Base-by-base conservation (phyloP, 441 rosid genomes). In the Populus trichocarpa region DNA sequence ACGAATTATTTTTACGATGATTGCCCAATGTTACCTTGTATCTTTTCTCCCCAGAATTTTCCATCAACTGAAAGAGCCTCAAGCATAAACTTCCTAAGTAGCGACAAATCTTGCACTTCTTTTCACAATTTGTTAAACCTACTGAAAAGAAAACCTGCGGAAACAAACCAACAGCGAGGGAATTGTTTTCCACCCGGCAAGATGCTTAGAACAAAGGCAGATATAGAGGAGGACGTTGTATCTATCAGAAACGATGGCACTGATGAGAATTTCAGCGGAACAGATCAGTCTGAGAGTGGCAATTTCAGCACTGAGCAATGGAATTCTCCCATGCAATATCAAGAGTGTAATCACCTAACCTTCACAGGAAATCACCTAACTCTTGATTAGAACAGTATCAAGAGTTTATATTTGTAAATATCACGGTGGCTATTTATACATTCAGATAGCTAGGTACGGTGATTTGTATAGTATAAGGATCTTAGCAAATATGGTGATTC, bases 1-100 rank as follows among this genome's bases (percentile, higher is more conserved):
- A 69, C 61, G 25, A 83, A 78, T 80, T 82, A 84, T 69, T 75
- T 86, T n/a, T 83, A 83, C 84, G 80, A 84, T 70, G 88, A 86
- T 57, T 86, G 82, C 77, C 85, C 75, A 20, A 76, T 82, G 81
- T 75, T 85, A 33, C 87, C 90, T 53, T 73, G 80, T 66, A 16
- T 86, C 40, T 85, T 83, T 64, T 80, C 84, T 11, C 77, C 84
- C 61, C 86, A 79, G 71, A 73, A 70, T 22, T 81, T 83, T 42
- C 69, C 88, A 6, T 81, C 80, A 64, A 50, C 38, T 7, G 79
- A 82, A 46, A 63, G 75, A 70, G 72, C 76, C 63, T 78, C 88
- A 40, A 73, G 73, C 66, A 57, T 77, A 22, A 78, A 82, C 74
- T 78, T 74, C 50, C 82, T 73, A 30, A 78, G 82, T 40, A 78